A percentile compares a stretch with the other conserved stretches of the same genome.
These are phyloP conservation scores for Neofusicoccum kwambonambiense DNA, from an alignment of 2,329 filamentous ascomycete species.

Conservation along the genomic window DNA sequence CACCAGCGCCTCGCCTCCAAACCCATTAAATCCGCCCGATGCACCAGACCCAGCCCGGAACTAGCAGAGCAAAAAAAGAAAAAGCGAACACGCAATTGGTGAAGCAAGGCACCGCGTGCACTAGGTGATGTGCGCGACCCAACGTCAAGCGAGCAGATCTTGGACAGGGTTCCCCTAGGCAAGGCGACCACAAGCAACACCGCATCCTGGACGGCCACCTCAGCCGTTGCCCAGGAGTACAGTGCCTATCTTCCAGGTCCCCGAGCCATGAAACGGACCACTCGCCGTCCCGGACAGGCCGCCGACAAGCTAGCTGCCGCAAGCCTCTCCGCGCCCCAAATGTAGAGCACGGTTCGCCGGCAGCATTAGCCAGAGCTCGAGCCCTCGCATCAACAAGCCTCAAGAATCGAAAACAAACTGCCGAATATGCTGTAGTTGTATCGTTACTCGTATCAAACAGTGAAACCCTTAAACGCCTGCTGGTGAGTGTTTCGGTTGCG, in stretches of 20 bases:
- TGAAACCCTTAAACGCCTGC: neutral
- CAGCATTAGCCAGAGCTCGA: no score
- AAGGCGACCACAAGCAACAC: neutral
- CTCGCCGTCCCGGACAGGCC: neutral
- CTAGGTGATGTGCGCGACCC: neutral
- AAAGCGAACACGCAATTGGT: neutral
- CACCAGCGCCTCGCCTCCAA: neutral
- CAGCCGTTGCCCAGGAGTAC: neutral
- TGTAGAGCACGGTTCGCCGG: no score
- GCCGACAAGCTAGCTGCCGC: neutral
- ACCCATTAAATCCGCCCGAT: neutral
- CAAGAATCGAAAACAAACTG: neutral
- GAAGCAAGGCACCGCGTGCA: conserved; percentile 1
- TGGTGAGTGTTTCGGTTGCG: neutral
- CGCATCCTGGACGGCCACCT: neutral
- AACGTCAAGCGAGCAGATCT: conserved; percentile 14
- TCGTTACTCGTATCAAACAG: neutral
- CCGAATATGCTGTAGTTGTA: neutral
- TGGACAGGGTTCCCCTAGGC: conserved; percentile 1
- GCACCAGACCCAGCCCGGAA: conserved; percentile 1
- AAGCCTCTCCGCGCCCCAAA: neutral
- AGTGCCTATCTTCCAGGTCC: neutral
- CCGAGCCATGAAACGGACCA: neutral
- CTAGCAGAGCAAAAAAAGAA: neutral
- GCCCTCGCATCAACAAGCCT: neutral